Conservation (phyloP, 495 filamentous ascomycete genomes). For the Annulohypoxylon nitens region DNA sequence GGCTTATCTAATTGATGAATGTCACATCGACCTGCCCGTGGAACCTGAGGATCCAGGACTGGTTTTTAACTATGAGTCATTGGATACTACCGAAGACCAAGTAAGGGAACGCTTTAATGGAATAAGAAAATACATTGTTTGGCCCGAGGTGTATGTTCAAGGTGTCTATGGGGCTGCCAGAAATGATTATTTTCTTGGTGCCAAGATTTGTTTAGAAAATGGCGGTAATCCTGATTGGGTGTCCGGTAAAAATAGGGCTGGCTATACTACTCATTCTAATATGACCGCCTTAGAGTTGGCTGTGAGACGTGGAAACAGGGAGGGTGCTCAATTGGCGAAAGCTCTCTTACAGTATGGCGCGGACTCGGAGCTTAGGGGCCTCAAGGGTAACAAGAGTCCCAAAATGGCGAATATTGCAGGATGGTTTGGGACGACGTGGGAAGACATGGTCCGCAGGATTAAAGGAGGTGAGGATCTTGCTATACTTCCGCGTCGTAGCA, state of each 20-base stretch:
- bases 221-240: slow-evolving; percentile 20
- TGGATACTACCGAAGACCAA: not conserved
- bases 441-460: slow-evolving; percentile 24
- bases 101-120: slow-evolving; percentile 18
- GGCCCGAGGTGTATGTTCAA: not conserved
- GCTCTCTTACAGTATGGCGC: slow-evolving; percentile 20
- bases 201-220: slow-evolving; percentile 34
- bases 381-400: too few species aligned
- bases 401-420: slow-evolving; percentile 11
- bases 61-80: not conserved
- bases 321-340: slow-evolving; percentile 7
- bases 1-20: slow-evolving; percentile 19
- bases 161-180: not conserved
- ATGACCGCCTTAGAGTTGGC: not conserved
- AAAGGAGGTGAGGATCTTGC: slow-evolving; percentile 28
- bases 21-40: slow-evolving; percentile 12
- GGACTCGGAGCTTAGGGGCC: not conserved
- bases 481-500: slow-evolving; percentile 7
- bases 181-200: not conserved
- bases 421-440: slow-evolving; percentile 14
- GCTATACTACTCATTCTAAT: not conserved
- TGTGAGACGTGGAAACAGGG: not conserved
- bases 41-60: not conserved
- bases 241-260: too few species aligned
- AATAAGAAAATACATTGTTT: slow-evolving; percentile 29